These are phyloP conservation scores for Microsporum canis DNA, from an alignment of 2,329 filamentous ascomycete genomes.

Conservation along the genomic window DNA sequence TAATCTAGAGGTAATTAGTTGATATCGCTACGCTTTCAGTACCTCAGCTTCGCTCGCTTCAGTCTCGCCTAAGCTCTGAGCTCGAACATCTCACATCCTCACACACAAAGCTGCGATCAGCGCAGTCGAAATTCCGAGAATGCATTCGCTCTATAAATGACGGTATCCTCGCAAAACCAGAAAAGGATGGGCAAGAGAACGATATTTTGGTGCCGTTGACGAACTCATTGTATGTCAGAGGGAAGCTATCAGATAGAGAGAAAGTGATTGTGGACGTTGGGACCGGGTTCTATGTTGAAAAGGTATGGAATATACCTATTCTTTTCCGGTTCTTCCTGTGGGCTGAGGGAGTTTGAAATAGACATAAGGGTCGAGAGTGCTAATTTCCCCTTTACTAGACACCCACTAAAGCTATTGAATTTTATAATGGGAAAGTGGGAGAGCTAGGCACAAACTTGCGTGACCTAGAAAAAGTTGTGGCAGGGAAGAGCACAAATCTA, in stretches of 20 bases:
- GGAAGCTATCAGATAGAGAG: conserved; percentile 60
- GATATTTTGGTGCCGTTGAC: conserved; percentile 83
- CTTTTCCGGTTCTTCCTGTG: neutral
- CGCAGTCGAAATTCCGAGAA: conserved; percentile 84
- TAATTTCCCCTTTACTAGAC: conserved; percentile 26
- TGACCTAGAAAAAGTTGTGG: conserved; percentile 57
- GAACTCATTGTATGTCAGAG: conserved; percentile 86
- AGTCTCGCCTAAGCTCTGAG: conserved; percentile 93
- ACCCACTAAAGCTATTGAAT: conserved; percentile 50
- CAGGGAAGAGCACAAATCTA: conserved; percentile 71
- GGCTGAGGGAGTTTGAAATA: neutral
- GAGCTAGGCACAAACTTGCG: conserved; percentile 53
- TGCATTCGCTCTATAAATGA: conserved; percentile 66
- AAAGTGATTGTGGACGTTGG: conserved; percentile 84
- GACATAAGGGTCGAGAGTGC: neutral
- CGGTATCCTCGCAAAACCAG: conserved; percentile 37
- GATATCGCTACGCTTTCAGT: conserved; percentile 67
- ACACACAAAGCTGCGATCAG: conserved; percentile 77
- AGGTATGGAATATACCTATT: conserved; percentile 41
- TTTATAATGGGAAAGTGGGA: conserved; percentile 58
- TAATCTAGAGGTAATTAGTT: conserved; percentile 30
- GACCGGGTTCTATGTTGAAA: conserved; percentile 90
- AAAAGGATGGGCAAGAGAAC: conserved; percentile 17
- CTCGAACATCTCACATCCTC: conserved; percentile 87
- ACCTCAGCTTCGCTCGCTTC: conserved; percentile 79